These are phyloP conservation scores for Plectosphaerella cucumerina DNA, from an alignment of 2,329 filamentous ascomycete species.

Conservation along the genomic window DNA sequence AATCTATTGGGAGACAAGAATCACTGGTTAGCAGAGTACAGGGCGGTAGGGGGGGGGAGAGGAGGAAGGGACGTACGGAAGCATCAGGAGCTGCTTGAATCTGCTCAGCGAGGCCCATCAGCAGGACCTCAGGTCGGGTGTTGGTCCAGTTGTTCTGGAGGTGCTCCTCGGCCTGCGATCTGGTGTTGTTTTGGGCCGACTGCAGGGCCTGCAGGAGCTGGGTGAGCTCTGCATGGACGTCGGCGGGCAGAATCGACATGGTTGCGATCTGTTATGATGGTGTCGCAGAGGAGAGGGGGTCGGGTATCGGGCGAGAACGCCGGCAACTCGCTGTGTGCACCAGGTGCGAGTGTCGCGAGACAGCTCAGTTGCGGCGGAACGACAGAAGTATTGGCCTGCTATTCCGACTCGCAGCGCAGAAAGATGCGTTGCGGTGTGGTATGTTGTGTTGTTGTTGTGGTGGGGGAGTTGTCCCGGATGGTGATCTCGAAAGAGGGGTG, in stretches of 20 bases:
- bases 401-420: too few relatives aligned
- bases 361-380: neutral
- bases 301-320: too few relatives aligned
- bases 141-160: constrained; percentile 86
- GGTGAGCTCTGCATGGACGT: constrained; percentile 78
- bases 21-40: neutral
- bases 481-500: neutral
- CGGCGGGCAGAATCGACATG: constrained; percentile 84
- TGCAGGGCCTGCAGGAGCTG: constrained; percentile 86
- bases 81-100: constrained; percentile 72
- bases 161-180: constrained; percentile 84
- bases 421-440: too few relatives aligned
- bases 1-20: constrained; percentile 61
- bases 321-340: neutral
- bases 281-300: too few relatives aligned
- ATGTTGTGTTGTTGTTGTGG: neutral
- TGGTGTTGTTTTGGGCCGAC: constrained; percentile 81
- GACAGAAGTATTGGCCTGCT: too few relatives aligned
- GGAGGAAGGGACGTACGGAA: constrained; percentile 45
- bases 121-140: constrained; percentile 75
- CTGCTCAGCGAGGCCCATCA: constrained; percentile 94
- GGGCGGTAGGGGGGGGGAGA: constrained; percentile 1
- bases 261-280: constrained; percentile 10
- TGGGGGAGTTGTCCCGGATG: neutral
- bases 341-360: neutral